These are phyloP conservation scores for Chrysosporium keratinophilum DNA, from an alignment of 2,329 filamentous ascomycete genomes.

Conservation along the genomic window DNA sequence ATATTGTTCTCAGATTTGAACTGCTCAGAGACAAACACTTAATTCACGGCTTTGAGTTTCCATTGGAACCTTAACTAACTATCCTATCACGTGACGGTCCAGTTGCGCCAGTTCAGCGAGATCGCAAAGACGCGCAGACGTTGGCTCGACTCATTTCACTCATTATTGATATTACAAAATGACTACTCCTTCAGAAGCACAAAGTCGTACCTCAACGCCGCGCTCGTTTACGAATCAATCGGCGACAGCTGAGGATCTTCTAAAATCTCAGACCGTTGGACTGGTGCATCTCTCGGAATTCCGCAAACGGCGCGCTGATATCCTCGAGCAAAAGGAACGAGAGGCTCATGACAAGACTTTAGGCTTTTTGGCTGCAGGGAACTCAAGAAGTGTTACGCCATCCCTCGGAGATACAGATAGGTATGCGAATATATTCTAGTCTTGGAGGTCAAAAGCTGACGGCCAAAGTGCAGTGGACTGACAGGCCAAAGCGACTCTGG, in stretches of 20 bases:
- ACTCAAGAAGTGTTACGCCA: constrained; percentile 44
- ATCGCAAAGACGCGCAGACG: background rate
- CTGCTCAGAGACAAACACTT: too few relatives aligned
- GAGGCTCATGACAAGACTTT: constrained; percentile 58
- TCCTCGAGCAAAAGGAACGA: constrained; percentile 80
- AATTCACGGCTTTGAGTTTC: too few relatives aligned
- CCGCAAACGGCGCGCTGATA: constrained; percentile 87
- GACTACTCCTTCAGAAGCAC: constrained; percentile 26
- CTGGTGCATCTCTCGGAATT: constrained; percentile 88
- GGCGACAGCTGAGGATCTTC: constrained; percentile 65
- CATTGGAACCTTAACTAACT: too few relatives aligned
- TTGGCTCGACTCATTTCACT: background rate
- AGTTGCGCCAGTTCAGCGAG: background rate
- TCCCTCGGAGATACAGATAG: constrained; percentile 42
- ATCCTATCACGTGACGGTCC: too few relatives aligned
- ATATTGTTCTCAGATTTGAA: too few relatives aligned
- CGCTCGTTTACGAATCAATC: constrained; percentile 61
- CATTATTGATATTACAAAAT: constrained; percentile 4
- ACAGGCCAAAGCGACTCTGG: constrained; percentile 38
- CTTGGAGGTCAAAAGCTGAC: constrained; percentile 37
- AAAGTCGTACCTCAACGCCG: constrained; percentile 36
- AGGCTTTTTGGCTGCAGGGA: constrained; percentile 33
- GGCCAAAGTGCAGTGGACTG: constrained; percentile 46
- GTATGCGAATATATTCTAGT: constrained; percentile 37
- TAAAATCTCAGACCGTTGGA: constrained; percentile 80